Evolutionary conservation across 805 yeast genomes (phyloP).

Genomic region (Spathaspora hagerdaliae): DNA sequence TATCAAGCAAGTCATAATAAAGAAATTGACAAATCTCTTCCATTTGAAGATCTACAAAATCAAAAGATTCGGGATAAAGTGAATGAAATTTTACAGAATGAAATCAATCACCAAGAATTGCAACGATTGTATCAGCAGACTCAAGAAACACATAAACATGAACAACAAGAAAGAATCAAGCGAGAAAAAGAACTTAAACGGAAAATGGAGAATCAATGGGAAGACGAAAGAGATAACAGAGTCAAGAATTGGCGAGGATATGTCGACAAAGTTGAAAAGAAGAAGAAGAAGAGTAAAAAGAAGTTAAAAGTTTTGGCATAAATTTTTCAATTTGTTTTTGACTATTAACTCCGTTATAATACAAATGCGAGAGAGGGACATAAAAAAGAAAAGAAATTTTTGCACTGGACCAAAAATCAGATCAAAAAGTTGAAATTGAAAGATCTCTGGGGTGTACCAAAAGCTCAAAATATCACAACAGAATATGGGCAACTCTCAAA

Average conservation of each 20-base stretch:
- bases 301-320: conserved; percentile 34
- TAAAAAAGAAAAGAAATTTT: not conserved
- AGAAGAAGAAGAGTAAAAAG: conserved; percentile 42
- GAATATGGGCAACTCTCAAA: not conserved
- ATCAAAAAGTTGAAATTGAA: not conserved
- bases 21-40: not conserved
- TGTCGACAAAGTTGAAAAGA: conserved; percentile 39
- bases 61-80: conserved; percentile 32
- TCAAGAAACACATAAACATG: conserved; percentile 20
- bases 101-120: conserved; percentile 22
- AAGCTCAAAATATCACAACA: too few species aligned
- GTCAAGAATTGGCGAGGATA: conserved; percentile 60
- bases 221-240: conserved; percentile 51
- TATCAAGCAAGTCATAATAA: conserved; percentile 13
- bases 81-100: conserved; percentile 41
- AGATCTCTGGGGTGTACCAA: too few species aligned
- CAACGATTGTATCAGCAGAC: conserved; percentile 24
- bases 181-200: conserved; percentile 39
- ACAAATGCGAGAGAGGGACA: not conserved
- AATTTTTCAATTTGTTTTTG: not conserved
- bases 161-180: conserved; percentile 27
- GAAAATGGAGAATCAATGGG: conserved; percentile 53
- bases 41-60: conserved; percentile 23
- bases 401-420: not conserved
- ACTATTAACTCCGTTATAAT: not conserved